Evolutionary conservation across 805 yeast genomes (phyloP).

Genomic region (Barnettozyma botsteinii): DNA sequence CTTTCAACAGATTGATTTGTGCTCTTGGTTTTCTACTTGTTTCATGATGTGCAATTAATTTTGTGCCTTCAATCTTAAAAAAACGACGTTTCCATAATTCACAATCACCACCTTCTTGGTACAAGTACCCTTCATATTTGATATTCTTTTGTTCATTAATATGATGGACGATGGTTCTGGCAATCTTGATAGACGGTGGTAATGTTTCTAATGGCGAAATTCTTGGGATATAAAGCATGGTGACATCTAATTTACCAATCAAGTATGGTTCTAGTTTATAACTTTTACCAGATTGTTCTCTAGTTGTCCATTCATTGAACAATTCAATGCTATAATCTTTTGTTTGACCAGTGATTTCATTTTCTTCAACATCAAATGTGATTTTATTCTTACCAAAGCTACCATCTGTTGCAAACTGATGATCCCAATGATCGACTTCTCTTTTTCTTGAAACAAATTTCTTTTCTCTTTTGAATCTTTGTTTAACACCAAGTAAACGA

Average conservation of each 20-base stretch:
- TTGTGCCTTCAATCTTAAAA: slow-evolving; percentile 67
- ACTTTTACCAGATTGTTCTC: slow-evolving; percentile 26
- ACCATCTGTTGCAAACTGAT: slow-evolving; percentile 74
- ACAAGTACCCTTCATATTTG: slow-evolving; percentile 60
- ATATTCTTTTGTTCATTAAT: slow-evolving; percentile 30
- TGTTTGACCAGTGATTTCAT: slow-evolving; percentile 47
- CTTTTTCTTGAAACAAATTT: slow-evolving; percentile 47
- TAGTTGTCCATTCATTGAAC: slow-evolving; percentile 75
- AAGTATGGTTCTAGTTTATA: slow-evolving; percentile 43
- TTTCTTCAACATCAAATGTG: slow-evolving; percentile 52
- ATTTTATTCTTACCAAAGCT: slow-evolving; percentile 80
- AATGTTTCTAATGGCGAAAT: slow-evolving; percentile 52
- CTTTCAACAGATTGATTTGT: slow-evolving; percentile 67
- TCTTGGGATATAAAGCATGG: slow-evolving; percentile 66
- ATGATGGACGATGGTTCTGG: slow-evolving; percentile 37
- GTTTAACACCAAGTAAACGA: slow-evolving; percentile 37
- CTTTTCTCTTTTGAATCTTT: slow-evolving; percentile 32
- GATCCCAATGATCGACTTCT: slow-evolving; percentile 51
- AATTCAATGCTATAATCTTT: slow-evolving; percentile 52
- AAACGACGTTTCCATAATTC: slow-evolving; percentile 63
- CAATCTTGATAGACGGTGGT: slow-evolving; percentile 62
- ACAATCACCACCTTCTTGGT: slow-evolving; percentile 92
- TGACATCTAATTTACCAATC: slow-evolving; percentile 62
- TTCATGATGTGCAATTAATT: slow-evolving; percentile 73
- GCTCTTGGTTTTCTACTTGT: slow-evolving; percentile 63